phyloP scores from a whole-genome alignment of 2,329 filamentous ascomycete genomes.

The Alternaria conjuncta region DNA sequence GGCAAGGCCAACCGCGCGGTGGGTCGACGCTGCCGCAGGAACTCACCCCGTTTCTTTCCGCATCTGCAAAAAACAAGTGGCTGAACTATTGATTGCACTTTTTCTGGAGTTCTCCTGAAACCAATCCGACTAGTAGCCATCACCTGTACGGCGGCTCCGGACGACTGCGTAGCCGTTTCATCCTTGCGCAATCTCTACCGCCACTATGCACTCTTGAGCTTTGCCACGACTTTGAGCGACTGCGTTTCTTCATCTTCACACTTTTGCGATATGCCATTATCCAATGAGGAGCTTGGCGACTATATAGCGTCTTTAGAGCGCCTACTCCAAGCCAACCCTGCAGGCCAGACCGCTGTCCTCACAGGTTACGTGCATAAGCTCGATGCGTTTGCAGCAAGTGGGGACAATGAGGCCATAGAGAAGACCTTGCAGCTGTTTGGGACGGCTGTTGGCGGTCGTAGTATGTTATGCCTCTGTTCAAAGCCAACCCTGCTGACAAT shows the following conservation, averaged over 20 bases:
- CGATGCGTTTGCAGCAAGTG: constrained; percentile 12
- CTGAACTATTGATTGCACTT: constrained; percentile 14
- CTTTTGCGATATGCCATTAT: constrained; percentile 21
- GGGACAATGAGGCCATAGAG: constrained; percentile 18
- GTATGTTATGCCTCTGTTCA: constrained; percentile 19
- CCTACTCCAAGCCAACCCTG: constrained; percentile 22
- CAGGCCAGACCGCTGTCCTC: constrained; percentile 22
- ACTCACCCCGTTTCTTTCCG: constrained; percentile 9
- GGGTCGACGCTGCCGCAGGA: constrained; percentile 14
- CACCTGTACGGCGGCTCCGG: background rate
- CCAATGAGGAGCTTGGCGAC: constrained; percentile 23
- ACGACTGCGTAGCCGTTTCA: constrained; percentile 2
- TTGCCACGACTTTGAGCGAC: constrained; percentile 5
- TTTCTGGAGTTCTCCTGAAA: constrained; percentile 1
- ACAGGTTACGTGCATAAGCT: constrained; percentile 23
- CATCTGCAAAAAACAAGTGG: constrained; percentile 10
- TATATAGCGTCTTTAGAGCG: constrained; percentile 24
- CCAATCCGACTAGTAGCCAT: background rate
- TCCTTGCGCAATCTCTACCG: constrained; percentile 2
- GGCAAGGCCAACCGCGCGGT: constrained; percentile 16
- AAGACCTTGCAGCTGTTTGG: constrained; percentile 35
- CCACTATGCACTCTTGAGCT: constrained; percentile 18
- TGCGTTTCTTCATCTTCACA: constrained; percentile 9
- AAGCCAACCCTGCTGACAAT: constrained; percentile 29
- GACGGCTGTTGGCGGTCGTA: constrained; percentile 42